A percentile compares a stretch with the other conserved stretches of the same genome.
These are phyloP conservation scores for Phaeolepiota aurea DNA, from an alignment of 768 basidiomycete species.

Conservation along the genomic window DNA sequence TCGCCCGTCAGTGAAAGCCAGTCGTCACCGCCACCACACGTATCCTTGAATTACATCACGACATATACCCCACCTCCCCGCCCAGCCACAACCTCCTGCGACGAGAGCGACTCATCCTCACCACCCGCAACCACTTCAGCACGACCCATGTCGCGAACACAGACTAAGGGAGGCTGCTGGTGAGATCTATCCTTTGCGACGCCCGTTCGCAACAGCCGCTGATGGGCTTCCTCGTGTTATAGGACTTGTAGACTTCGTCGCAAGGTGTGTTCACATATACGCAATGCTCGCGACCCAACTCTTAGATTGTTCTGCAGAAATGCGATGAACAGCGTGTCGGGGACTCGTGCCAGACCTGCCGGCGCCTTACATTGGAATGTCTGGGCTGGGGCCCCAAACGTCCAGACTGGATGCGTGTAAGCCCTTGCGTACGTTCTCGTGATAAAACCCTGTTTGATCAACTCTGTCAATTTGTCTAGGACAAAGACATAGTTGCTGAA, in stretches of 20 bases:
- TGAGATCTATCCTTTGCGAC: constrained; percentile 26
- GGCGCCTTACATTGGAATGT: constrained; percentile 73
- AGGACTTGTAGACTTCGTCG: constrained; percentile 82
- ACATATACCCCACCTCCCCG: constrained; percentile 25
- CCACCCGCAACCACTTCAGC: constrained; percentile 36
- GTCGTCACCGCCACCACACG: constrained; percentile 38
- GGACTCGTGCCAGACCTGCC: constrained; percentile 75
- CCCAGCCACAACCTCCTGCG: constrained; percentile 20
- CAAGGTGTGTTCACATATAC: constrained; percentile 56
- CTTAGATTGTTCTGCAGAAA: constrained; percentile 43
- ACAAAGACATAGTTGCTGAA: constrained; percentile 72
- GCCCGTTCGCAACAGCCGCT: constrained; percentile 5
- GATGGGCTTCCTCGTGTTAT: constrained; percentile 7
- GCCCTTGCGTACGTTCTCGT: constrained; percentile 13
- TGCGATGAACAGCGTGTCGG: constrained; percentile 81
- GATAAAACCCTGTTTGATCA: not conserved
- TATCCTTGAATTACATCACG: constrained; percentile 28
- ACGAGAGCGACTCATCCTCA: constrained; percentile 13
- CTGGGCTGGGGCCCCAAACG: constrained; percentile 79
- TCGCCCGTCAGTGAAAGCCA: constrained; percentile 42
- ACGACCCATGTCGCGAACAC: constrained; percentile 40
- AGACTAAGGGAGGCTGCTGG: constrained; percentile 74
- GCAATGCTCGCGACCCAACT: not conserved
- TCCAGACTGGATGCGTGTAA: constrained; percentile 85
- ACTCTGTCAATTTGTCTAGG: constrained; percentile 31